Conservation (phyloP, 106 monocot species). For the Acorus gramineus region DNA sequence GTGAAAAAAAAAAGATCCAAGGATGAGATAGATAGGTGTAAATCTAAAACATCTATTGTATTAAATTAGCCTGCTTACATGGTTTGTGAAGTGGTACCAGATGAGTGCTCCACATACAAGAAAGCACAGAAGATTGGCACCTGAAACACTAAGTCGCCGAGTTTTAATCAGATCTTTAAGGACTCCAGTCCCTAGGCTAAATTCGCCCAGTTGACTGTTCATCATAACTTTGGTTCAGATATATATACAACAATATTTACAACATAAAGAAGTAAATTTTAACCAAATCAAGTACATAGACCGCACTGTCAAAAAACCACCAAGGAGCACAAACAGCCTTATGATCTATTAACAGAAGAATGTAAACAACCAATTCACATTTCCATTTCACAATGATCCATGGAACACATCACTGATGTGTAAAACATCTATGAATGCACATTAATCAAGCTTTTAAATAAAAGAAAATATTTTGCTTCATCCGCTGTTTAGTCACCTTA, state of each 20-base stretch:
- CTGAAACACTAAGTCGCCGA: slow-evolving; percentile 22
- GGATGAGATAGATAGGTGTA: too few relatives aligned
- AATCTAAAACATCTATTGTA: background rate
- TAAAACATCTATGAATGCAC: slow-evolving; percentile 14
- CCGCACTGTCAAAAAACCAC: slow-evolving; percentile 15
- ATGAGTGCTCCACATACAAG: background rate
- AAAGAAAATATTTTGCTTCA: slow-evolving; percentile 12
- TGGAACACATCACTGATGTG: slow-evolving; percentile 9
- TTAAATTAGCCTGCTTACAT: slow-evolving; percentile 11
- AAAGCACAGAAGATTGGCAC: slow-evolving; percentile 11
- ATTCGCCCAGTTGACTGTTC: slow-evolving; percentile 25
- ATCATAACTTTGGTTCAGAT: slow-evolving; percentile 22
- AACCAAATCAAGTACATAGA: slow-evolving; percentile 17
- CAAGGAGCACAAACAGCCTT: slow-evolving; percentile 1
- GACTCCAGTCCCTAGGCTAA: slow-evolving; percentile 13
- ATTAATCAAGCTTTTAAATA: slow-evolving; percentile 1
- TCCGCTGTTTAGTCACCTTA: slow-evolving; percentile 25
- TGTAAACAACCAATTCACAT: slow-evolving; percentile 15
- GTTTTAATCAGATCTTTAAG: slow-evolving; percentile 22
- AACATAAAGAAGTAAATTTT: slow-evolving; percentile 19
- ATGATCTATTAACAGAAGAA: slow-evolving; percentile 30
- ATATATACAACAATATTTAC: slow-evolving; percentile 17
- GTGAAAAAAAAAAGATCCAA: too few relatives aligned
- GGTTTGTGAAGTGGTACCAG: background rate
- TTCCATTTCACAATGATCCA: slow-evolving; percentile 12